Conservation (phyloP, 1,284 basidiomycete genomes). For the Cutaneotrichosporon dermatis region DNA sequence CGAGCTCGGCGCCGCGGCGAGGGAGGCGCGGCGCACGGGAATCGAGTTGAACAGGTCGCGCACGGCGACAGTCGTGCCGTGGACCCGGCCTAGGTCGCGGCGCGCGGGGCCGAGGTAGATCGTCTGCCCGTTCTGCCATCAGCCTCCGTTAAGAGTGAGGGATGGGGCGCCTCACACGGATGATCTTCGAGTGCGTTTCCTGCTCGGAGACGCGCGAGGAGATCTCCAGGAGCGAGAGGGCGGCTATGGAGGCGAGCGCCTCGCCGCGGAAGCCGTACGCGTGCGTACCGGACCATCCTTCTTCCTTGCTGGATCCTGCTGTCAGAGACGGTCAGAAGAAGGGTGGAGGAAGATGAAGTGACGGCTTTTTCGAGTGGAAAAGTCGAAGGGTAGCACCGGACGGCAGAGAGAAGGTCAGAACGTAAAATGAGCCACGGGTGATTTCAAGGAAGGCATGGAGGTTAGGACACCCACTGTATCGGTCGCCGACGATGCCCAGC, state of each 20-base stretch:
- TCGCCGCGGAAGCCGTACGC: slow-evolving; percentile 86
- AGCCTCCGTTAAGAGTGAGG: not conserved
- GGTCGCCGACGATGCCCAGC: slow-evolving; percentile 56
- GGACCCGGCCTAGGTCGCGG: slow-evolving; percentile 59
- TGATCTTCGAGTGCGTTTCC: slow-evolving; percentile 65
- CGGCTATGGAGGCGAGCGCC: slow-evolving; percentile 77
- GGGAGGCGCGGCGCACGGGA: slow-evolving; percentile 37
- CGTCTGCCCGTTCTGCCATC: slow-evolving; percentile 14
- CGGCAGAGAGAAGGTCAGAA: too few species aligned
- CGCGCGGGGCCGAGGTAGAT: slow-evolving; percentile 16
- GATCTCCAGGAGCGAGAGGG: slow-evolving; percentile 59
- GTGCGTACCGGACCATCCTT: slow-evolving; percentile 27
- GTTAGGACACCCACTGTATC: slow-evolving; percentile 71
- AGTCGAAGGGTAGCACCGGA: too few species aligned
- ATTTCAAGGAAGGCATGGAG: too few species aligned
- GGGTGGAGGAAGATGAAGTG: too few species aligned
- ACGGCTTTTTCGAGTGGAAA: too few species aligned
- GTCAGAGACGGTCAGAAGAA: too few species aligned
- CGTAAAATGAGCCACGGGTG: too few species aligned
- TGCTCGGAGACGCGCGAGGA: slow-evolving; percentile 62
- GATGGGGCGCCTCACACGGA: slow-evolving; percentile 57
- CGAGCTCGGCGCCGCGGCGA: slow-evolving; percentile 48
- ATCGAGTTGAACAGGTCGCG: slow-evolving; percentile 84
- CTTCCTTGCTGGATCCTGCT: slow-evolving; percentile 21
- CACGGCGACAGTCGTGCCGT: slow-evolving; percentile 73